These are phyloP conservation scores for Blastobotrys americana DNA, from an alignment of 805 yeast genomes.

Conservation along the genomic window DNA sequence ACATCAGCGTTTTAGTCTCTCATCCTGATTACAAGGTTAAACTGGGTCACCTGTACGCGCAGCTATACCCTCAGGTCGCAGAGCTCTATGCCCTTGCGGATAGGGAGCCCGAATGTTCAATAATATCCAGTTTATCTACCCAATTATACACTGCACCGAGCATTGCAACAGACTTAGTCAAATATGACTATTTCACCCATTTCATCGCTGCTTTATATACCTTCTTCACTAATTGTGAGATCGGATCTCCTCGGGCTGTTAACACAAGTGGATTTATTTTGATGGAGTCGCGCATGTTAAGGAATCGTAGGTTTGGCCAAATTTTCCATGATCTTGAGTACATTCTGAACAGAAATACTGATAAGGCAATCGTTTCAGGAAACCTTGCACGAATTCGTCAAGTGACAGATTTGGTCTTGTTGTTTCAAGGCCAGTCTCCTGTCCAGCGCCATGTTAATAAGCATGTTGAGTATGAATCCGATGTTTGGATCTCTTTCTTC, in stretches of 20 bases:
- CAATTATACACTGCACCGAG: conserved; percentile 90
- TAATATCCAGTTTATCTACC: conserved; percentile 64
- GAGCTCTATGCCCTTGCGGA: conserved; percentile 67
- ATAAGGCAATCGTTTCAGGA: conserved; percentile 40
- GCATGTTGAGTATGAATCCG: conserved; percentile 88
- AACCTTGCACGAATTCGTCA: conserved; percentile 45
- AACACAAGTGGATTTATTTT: conserved; percentile 25
- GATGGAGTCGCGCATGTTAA: conserved; percentile 40
- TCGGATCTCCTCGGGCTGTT: conserved; percentile 39
- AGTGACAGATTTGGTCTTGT: conserved; percentile 54
- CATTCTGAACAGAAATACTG: conserved; percentile 61
- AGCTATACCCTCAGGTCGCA: conserved; percentile 67
- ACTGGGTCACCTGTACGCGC: conserved; percentile 75
- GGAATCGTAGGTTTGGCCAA: conserved; percentile 71
- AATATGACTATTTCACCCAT: conserved; percentile 57
- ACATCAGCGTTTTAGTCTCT: conserved; percentile 56
- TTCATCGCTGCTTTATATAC: conserved; percentile 58
- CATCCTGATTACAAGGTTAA: conserved; percentile 48
- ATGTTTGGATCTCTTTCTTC: conserved; percentile 68
- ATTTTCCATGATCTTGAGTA: conserved; percentile 74
- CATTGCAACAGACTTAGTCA: conserved; percentile 54
- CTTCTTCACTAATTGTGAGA: conserved; percentile 49
- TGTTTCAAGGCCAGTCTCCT: conserved; percentile 75
- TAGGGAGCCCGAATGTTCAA: conserved; percentile 80
- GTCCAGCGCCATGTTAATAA: conserved; percentile 64